Base-by-base conservation (phyloP, 2,329 filamentous ascomycete genomes). In the Leptosphaerulina australis region DNA sequence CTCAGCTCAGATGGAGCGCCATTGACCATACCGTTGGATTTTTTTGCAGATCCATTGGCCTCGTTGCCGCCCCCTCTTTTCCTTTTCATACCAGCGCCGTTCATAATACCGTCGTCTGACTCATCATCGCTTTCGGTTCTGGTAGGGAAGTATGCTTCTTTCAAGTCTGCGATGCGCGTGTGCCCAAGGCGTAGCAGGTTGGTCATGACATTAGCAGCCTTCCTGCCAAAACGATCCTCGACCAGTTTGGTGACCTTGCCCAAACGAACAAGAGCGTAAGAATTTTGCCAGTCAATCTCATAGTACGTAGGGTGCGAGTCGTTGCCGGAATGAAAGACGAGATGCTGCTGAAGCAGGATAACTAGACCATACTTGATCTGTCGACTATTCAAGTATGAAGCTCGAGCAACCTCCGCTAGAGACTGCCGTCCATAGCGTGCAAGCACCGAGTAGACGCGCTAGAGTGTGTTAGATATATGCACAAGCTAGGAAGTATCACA, bases 391-490 rank as follows among this genome's bases (percentile, higher is more conserved):
- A 97, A 82, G 39, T 85, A 83, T 15, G 90, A 91, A 67, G 88
- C 81, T 41, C 87, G 85, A 31, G 81, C 81, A 24, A 99, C 79
- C 55, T 87, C 85, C 41, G 80, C 73, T 50, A 93, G 79, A 20
- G 85, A 83, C 40, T 91, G 86, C 63, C 92, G 86, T 58, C 94
- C 94, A 72, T 88, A 84, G 62, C 84, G 86, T 60, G 91, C 81
- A 52, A 99, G 84, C 39, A 86, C 83, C 38, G 85, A 83, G 68
- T 96, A 91, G 67, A 97, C 91, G 75, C 90, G 88, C 92, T 97
- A 67, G 20, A 20, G 22, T 37, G 31, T 33, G 44, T 47, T 22
- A 47, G 44, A 22, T 21, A 4, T 29, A 36, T 10, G 36, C 30
- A 28, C 20, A 44, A 29, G 20, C 15, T 18, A 29, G 29, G 17